Conservation (phyloP, 108 stramenopile species). For the Cylindrotheca closterium region DNA sequence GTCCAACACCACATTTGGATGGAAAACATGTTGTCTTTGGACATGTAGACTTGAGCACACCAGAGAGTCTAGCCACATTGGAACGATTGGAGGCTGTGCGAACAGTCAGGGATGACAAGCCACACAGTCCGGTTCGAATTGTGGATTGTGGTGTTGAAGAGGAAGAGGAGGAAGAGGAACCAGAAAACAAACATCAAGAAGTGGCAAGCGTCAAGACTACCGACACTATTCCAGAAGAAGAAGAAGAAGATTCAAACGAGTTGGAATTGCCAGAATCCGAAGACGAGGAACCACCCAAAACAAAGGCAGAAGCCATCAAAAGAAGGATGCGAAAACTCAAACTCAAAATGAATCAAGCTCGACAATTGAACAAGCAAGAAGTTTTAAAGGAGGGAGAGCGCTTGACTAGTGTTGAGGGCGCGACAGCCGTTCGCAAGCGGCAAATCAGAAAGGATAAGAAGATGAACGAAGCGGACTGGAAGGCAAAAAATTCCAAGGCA, state of each 20-base stretch:
- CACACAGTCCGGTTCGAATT: conserved; percentile 43
- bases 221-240: conserved; percentile 3
- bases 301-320: conserved; percentile 48
- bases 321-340: conserved; percentile 72
- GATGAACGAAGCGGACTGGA: conserved; percentile 50
- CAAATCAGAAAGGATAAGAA: conserved; percentile 52
- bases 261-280: conserved; percentile 31
- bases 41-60: conserved; percentile 66
- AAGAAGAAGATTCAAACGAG: conserved; percentile 21
- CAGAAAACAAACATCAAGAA: conserved; percentile 48
- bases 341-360: conserved; percentile 88
- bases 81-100: conserved; percentile 72
- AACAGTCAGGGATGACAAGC: conserved; percentile 52
- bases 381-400: conserved; percentile 76
- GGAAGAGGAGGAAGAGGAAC: conserved; percentile 36
- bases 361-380: conserved; percentile 78
- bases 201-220: conserved; percentile 3
- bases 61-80: conserved; percentile 66
- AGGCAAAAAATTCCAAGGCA: conserved; percentile 32
- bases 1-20: conserved; percentile 79
- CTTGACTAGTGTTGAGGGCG: conserved; percentile 68
- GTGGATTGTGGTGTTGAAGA: conserved; percentile 62
- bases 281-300: conserved; percentile 32
- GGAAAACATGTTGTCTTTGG: conserved; percentile 95
- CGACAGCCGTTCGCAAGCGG: conserved; percentile 52